These are phyloP conservation scores for Globisporangium orthogonon DNA, from an alignment of 352 stramenopile species.

Conservation along the genomic window DNA sequence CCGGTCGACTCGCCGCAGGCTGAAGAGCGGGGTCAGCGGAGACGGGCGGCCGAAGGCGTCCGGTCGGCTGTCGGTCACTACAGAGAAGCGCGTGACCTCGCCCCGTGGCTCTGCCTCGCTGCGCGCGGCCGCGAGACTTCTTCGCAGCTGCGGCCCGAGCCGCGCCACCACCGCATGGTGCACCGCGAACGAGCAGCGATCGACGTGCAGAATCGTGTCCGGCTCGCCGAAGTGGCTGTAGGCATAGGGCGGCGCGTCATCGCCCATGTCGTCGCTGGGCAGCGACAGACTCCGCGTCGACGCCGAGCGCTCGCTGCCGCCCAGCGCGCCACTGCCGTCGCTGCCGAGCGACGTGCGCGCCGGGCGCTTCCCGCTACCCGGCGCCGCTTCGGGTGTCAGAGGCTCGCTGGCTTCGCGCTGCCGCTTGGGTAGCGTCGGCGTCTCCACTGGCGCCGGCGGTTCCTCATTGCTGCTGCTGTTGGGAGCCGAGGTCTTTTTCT, in stretches of 20 bases:
- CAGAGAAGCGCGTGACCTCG: background rate
- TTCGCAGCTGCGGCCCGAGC: slow-evolving; percentile 31
- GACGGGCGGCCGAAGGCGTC: background rate
- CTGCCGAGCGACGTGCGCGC: slow-evolving; percentile 8
- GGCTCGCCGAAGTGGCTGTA: background rate
- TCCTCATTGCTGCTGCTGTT: too few species aligned
- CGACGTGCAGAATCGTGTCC: slow-evolving; percentile 44
- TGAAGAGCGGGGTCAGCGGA: background rate
- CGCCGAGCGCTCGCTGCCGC: slow-evolving; percentile 1
- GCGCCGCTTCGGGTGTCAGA: background rate
- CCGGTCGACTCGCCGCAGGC: slow-evolving; percentile 1
- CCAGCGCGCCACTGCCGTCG: slow-evolving; percentile 4
- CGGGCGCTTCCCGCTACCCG: background rate
- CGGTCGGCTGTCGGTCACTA: background rate
- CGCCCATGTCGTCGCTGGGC: background rate
- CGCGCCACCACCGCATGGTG: slow-evolving; percentile 26
- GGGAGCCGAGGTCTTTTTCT: too few species aligned
- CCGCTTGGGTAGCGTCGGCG: too few species aligned
- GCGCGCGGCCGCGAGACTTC: slow-evolving; percentile 22
- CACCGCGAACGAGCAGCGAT: slow-evolving; percentile 42
- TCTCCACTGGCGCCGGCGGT: too few species aligned
- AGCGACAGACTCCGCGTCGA: background rate
- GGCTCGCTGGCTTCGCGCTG: too few species aligned
- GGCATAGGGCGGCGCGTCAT: background rate
- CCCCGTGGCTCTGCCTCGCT: slow-evolving; percentile 6